These are phyloP conservation scores for Talaromyces funiculosus DNA, from an alignment of 2,329 filamentous ascomycete genomes.

Conservation along the genomic window DNA sequence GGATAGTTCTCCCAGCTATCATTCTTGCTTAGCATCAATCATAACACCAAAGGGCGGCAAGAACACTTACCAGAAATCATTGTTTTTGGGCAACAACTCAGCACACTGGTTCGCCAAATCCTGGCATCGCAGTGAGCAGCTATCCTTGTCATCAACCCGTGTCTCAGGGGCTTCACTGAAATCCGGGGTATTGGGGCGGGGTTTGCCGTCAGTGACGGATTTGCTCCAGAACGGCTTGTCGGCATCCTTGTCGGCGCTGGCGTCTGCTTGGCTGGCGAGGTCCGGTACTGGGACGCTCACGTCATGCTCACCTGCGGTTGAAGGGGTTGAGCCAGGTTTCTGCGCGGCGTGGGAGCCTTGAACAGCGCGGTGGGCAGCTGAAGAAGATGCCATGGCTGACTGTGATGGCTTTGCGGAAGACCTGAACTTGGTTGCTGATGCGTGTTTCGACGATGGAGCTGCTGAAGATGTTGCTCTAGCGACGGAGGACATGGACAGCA, in stretches of 20 bases:
- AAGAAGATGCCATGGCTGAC: background rate
- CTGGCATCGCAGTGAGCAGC: slow-evolving; percentile 10
- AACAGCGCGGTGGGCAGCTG: background rate
- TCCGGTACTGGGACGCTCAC: background rate
- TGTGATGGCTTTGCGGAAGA: background rate
- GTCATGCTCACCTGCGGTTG: background rate
- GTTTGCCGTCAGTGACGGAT: background rate
- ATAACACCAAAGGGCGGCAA: background rate
- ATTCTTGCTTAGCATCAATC: background rate
- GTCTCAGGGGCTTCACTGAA: background rate
- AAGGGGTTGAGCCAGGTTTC: background rate
- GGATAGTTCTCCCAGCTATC: slow-evolving; percentile 8
- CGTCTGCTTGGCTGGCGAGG: background rate
- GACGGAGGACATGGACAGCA: background rate
- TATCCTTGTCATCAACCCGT: slow-evolving; percentile 7
- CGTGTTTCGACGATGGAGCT: background rate
- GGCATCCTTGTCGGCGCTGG: background rate
- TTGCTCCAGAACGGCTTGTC: slow-evolving; percentile 10
- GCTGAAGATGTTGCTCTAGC: background rate
- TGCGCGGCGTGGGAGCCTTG: slow-evolving; percentile 3
- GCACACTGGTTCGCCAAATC: slow-evolving; percentile 7
- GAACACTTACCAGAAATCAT: slow-evolving; percentile 13
- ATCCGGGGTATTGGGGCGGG: background rate
- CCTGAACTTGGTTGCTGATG: background rate
- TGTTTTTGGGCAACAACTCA: slow-evolving; percentile 4